Base-by-base conservation (phyloP, 106 monocot species). In the Gastrodia elata region DNA sequence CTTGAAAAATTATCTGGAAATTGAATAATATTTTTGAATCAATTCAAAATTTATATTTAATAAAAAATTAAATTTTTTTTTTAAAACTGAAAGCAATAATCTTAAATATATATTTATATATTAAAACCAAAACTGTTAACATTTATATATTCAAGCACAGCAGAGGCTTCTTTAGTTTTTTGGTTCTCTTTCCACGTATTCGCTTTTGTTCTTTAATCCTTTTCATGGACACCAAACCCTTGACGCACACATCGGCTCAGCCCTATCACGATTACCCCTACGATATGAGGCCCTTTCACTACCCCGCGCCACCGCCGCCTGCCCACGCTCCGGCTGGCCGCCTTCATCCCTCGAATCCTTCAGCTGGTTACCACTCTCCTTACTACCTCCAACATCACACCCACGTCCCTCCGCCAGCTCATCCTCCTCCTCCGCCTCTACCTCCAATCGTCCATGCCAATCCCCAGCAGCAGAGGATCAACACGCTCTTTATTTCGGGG, bases 401-500 rank as follows among this genome's bases (percentile, higher is more conserved):
- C 3, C 28, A 56, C 8, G 18, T 28, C 26, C 34, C 48, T 33
- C 56, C 74, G 5, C 64, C 76, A 11, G 40, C 35, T 8, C 34
- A 38, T 33, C 56, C 74, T 9, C 64, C 76, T 10, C 33, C 35
- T 8, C 34, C 48, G 24, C 56, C 74, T 9, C 64, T 73, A 11
- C 33, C 35, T 8, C 25, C 68, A 64, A 4, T 71, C 10, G 16
- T 44, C 71, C 71, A 65, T 77, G 30, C 65, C 25, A 80, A 75
- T 39, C 74, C 79, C 28, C 85, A 84, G 48, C 80, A 79, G 78
- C 76, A 76, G 57, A 70, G 41, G 42, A 88, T 94, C 58, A 64
- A 74, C 65, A 94, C 94, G 4, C 84, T 94, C 68, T 94, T 91
- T 74, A 76, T 94, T 36, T 77, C 91, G 13, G 94, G 91, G 4